These are phyloP conservation scores for Phytophthora melonis DNA, from an alignment of 352 stramenopile species.

Conservation along the genomic window DNA sequence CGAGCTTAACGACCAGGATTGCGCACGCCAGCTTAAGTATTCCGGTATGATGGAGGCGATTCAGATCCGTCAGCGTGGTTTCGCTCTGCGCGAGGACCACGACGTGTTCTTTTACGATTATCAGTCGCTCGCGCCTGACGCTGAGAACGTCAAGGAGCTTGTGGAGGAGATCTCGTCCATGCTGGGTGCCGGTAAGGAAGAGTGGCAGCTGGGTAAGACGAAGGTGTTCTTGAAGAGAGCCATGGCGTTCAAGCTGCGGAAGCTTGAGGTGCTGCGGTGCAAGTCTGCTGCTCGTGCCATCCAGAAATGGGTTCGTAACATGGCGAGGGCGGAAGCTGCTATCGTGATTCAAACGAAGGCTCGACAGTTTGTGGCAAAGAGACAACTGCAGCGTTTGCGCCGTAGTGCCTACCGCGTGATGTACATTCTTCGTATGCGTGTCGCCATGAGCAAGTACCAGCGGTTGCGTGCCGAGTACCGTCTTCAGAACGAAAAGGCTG, in stretches of 20 bases:
- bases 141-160: slow-evolving; percentile 86
- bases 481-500: slow-evolving; percentile 54
- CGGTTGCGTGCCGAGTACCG: slow-evolving; percentile 60
- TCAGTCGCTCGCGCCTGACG: slow-evolving; percentile 83
- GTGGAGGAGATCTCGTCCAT: slow-evolving; percentile 88
- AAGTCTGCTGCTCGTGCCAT: slow-evolving; percentile 84
- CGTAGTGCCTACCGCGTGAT: slow-evolving; percentile 72
- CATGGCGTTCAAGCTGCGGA: slow-evolving; percentile 84
- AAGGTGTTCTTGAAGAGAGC: slow-evolving; percentile 90
- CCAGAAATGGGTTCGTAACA: slow-evolving; percentile 87
- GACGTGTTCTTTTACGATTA: slow-evolving; percentile 94
- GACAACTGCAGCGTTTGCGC: slow-evolving; percentile 55
- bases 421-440: slow-evolving; percentile 62
- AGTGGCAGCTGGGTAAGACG: slow-evolving; percentile 90
- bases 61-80: slow-evolving; percentile 90
- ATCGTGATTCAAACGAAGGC: slow-evolving; percentile 80
- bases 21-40: slow-evolving; percentile 91
- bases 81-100: slow-evolving; percentile 89
- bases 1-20: slow-evolving; percentile 85
- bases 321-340: slow-evolving; percentile 63
- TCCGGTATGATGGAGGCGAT: slow-evolving; percentile 94
- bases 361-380: slow-evolving; percentile 75
- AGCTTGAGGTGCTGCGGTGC: slow-evolving; percentile 82
- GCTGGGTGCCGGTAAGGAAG: slow-evolving; percentile 86
- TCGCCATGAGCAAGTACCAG: slow-evolving; percentile 76